phyloP scores from a whole-genome alignment of 495 filamentous ascomycete genomes.

The Aspergillus baeticus region DNA sequence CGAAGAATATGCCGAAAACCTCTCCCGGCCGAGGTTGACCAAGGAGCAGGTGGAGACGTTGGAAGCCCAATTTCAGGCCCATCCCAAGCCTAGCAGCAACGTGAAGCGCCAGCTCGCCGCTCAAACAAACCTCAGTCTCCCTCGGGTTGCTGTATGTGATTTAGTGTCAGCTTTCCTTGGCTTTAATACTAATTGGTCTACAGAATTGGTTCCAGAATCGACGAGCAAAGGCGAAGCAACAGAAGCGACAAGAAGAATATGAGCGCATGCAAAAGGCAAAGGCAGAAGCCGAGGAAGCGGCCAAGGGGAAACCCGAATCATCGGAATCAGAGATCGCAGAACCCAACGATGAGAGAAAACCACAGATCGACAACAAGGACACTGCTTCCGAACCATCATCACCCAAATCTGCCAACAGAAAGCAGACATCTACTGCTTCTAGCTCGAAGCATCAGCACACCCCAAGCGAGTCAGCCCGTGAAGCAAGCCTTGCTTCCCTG shows the following conservation, averaged over 20 bases:
- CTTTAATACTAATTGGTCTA: conserved; percentile 14
- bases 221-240: conserved; percentile 78
- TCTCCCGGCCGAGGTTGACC: conserved; percentile 65
- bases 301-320: conserved; percentile 34
- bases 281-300: conserved; percentile 43
- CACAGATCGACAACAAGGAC: conserved; percentile 29
- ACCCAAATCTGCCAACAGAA: conserved; percentile 20
- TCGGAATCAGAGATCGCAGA: conserved; percentile 30
- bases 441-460: conserved; percentile 41
- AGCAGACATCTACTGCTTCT: conserved; percentile 23
- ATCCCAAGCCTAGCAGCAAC: conserved; percentile 75
- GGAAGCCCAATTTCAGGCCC: conserved; percentile 71
- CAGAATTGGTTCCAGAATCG: conserved; percentile 95
- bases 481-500: conserved; percentile 46
- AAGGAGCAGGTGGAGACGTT: conserved; percentile 80
- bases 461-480: conserved; percentile 41
- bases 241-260: conserved; percentile 68
- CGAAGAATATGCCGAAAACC: conserved; percentile 50
- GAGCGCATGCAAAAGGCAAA: conserved; percentile 56
- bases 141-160: conserved; percentile 70
- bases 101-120: conserved; percentile 73
- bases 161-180: neutral
- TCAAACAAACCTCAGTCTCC: conserved; percentile 68
- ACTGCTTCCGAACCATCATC: conserved; percentile 32
- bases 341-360: conserved; percentile 22